A percentile compares a stretch with the other conserved stretches of the same genome.
These are phyloP conservation scores for Nymphaea thermarum DNA, from an alignment of 164 flowering plant species.

Conservation along the genomic window DNA sequence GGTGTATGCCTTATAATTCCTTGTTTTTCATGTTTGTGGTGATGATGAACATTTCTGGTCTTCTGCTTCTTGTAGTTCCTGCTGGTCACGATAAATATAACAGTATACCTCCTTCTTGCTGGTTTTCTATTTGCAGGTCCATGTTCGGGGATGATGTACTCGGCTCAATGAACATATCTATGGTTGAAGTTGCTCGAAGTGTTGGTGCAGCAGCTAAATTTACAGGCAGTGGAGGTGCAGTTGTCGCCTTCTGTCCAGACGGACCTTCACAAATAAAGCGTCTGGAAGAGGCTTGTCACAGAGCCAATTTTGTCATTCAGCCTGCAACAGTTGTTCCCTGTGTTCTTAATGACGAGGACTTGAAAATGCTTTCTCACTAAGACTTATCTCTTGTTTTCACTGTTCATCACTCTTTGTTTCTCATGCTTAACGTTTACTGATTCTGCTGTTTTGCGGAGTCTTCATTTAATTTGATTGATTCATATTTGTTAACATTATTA, in stretches of 20 bases:
- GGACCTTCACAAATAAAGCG: slow-evolving; percentile 67
- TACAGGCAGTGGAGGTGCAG: slow-evolving; percentile 96
- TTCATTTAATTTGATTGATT: too few species aligned
- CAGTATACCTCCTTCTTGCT: not conserved
- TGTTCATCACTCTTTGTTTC: too few species aligned
- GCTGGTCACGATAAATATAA: too few species aligned
- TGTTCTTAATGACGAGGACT: slow-evolving; percentile 42
- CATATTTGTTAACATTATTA: too few species aligned
- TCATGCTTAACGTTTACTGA: too few species aligned
- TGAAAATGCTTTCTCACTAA: slow-evolving; percentile 19
- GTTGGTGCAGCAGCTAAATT: slow-evolving; percentile 95
- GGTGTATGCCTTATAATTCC: too few species aligned
- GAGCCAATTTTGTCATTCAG: slow-evolving; percentile 53
- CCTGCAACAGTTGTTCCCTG: slow-evolving; percentile 50
- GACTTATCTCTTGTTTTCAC: not conserved
- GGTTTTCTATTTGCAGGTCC: slow-evolving; percentile 19
- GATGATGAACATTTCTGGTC: too few species aligned
- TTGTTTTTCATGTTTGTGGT: too few species aligned
- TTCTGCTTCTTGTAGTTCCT: too few species aligned
- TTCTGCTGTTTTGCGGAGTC: too few species aligned
- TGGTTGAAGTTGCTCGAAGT: slow-evolving; percentile 78
- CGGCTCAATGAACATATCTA: slow-evolving; percentile 69
- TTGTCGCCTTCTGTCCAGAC: slow-evolving; percentile 74
- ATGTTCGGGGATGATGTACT: slow-evolving; percentile 91
- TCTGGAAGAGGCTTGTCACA: slow-evolving; percentile 55